Base-by-base conservation (phyloP, 805 yeast genomes). In the Candida anglica region DNA sequence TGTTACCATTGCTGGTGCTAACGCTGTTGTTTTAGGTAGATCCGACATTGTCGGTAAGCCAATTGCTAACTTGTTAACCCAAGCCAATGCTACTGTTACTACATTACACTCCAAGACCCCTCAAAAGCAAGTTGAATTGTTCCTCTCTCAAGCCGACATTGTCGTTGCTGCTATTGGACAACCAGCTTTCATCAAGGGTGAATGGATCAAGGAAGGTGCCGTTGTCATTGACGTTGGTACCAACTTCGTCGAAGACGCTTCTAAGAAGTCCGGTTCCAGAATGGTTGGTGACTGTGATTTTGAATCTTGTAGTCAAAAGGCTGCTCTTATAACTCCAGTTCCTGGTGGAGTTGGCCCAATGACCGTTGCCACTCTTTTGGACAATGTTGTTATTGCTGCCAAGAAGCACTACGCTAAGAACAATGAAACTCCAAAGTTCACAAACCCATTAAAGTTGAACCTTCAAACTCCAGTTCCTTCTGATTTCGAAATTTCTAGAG, bases 341-440 rank as follows among this genome's bases (percentile, higher is more conserved):
- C 94, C 94, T 33, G 94, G 94, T 56, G 94, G 94, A 45, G 94
- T 85, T 43, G 94, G 94, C 33, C 94, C 94, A 53, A 85, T 85
- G 94, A 85, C 94, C 10, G 91, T 85, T 29, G 93, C 93, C 18
- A 80, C 81, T 77, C 66, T 85, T 37, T 75, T 82, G 56, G 78
- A 77, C 44, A 85, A 85, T 55, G 88, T 84, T 19, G 64, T 79
- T 24, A 60, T 68, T 36, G 82, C 89, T 33, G 89, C 93, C 25
- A 71, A 79, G 54, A 66, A 69, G 41, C 68, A 63, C 50, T 64
- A 60, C 47, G 39, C 46, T 21, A 55, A 52, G 36, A 74, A 51
- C 50, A 64, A 59, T 47, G 56, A 52, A 33, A 66, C 73, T 32
- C 71, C 71, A 25, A 57, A 62, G 39, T 61, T 59, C 49, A 66